A percentile compares a stretch with the other conserved stretches of the same genome.
Evolutionary conservation across 1,139 yeast genomes (phyloP).

Genomic region (Debaryomycetaceae sp.): DNA sequence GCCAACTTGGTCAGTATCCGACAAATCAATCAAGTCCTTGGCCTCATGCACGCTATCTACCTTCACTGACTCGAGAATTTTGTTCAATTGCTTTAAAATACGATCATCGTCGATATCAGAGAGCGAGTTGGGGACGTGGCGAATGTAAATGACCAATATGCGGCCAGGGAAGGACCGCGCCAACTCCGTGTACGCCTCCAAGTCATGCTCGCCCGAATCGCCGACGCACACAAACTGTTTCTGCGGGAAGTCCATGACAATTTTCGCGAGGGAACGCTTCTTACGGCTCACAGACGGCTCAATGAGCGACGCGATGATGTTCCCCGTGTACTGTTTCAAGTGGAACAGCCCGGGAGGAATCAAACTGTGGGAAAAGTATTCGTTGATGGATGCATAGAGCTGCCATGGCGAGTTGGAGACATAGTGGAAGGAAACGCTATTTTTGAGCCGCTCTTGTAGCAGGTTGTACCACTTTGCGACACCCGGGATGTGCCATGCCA

Average conservation of each 20-base stretch:
- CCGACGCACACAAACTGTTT: conserved; percentile 79
- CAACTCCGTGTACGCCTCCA: conserved; percentile 78
- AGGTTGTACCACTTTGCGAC: conserved; percentile 59
- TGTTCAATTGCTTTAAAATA: conserved; percentile 24
- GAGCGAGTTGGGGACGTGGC: conserved; percentile 65
- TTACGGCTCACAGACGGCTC: conserved; percentile 85
- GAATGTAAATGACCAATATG: conserved; percentile 64
- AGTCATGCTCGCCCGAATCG: conserved; percentile 91
- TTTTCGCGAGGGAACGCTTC: conserved; percentile 47
- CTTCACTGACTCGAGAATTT: conserved; percentile 6
- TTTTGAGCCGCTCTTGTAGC: conserved; percentile 17
- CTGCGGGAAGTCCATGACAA: conserved; percentile 66
- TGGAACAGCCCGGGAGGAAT: conserved; percentile 76
- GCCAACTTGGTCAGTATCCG: conserved; percentile 28
- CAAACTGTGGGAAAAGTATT: conserved; percentile 42
- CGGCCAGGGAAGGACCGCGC: conserved; percentile 53
- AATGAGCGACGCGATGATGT: conserved; percentile 65
- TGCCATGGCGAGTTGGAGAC: conserved; percentile 97
- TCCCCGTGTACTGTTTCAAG: conserved; percentile 78
- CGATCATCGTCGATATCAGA: conserved; percentile 40
- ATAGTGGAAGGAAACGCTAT: conserved; percentile 61
- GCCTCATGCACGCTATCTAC: conserved; percentile 1
- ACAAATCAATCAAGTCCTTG: conserved; percentile 11
- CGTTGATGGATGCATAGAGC: conserved; percentile 51
- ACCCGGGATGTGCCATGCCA: conserved; percentile 61